Percentiles rank a stretch among this genome's conserved stretches.
phyloP scores from a whole-genome alignment of 2,329 filamentous ascomycete species.

The Rutstroemia sp. region DNA sequence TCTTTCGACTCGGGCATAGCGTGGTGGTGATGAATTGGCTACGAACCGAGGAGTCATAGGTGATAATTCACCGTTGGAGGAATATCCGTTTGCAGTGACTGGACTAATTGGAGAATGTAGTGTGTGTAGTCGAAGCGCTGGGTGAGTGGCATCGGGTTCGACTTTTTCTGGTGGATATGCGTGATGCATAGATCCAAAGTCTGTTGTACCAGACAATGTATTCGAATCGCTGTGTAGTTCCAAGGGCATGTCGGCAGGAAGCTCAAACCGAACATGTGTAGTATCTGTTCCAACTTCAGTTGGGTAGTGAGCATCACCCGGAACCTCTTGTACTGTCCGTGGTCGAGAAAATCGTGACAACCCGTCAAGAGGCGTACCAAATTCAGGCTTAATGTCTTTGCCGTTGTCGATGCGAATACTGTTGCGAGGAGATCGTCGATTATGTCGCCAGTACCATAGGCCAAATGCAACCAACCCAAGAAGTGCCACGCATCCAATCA shows the following conservation, averaged over 20 bases:
- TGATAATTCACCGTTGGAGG: not conserved
- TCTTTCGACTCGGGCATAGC: not conserved
- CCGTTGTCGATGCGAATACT: not conserved
- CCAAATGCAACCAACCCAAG: constrained; percentile 10
- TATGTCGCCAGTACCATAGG: not conserved
- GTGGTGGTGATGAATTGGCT: not conserved
- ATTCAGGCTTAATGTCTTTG: not conserved
- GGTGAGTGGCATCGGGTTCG: not conserved
- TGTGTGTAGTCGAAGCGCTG: not conserved
- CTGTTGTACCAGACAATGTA: constrained; percentile 18
- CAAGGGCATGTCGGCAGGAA: constrained; percentile 8
- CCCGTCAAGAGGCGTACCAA: constrained; percentile 39
- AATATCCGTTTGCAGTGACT: not conserved
- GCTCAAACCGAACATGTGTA: constrained; percentile 14
- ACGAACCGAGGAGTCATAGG: not conserved
- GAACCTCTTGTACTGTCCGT: constrained; percentile 41
- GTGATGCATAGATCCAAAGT: constrained; percentile 7
- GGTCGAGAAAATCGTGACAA: not conserved
- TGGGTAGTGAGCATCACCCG: constrained; percentile 42
- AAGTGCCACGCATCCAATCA: constrained; percentile 13
- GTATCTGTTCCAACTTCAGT: constrained; percentile 23
- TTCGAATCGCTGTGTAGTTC: constrained; percentile 24
- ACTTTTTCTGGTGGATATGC: not conserved
- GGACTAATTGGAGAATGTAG: not conserved
- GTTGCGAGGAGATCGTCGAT: constrained; percentile 21